Conservation (phyloP, 2,329 filamentous ascomycete species). For the Rhynchosporium agropyri region DNA sequence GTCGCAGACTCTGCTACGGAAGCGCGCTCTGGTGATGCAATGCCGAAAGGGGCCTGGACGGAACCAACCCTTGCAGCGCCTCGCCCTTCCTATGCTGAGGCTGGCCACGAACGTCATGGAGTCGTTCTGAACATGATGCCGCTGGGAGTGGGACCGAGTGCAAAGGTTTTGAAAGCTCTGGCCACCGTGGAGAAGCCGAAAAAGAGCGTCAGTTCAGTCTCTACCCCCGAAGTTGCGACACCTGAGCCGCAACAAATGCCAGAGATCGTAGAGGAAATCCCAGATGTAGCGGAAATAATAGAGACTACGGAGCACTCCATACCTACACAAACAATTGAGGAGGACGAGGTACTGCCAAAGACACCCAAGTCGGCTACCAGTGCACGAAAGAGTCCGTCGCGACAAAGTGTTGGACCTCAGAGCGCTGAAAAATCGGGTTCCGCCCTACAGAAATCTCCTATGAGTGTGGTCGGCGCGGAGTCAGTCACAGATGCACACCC, state of each 20-base stretch:
- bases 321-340: constrained; percentile 10
- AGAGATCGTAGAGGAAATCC: constrained; percentile 10
- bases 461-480: constrained; percentile 2
- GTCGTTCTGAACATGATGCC: constrained; percentile 85
- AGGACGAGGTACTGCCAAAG: constrained; percentile 15
- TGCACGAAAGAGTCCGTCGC: constrained; percentile 28
- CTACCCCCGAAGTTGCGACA: constrained; percentile 35
- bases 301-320: constrained; percentile 7
- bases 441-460: constrained; percentile 26
- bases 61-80: constrained; percentile 58
- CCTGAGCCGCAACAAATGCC: constrained; percentile 31
- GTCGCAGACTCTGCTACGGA: constrained; percentile 22
- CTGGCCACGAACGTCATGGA: constrained; percentile 70
- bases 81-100: constrained; percentile 74
- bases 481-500: constrained; percentile 18
- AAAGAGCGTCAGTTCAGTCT: constrained; percentile 33
- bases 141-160: constrained; percentile 70
- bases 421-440: constrained; percentile 25
- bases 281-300: constrained; percentile 5
- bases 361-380: constrained; percentile 27
- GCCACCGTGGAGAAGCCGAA: constrained; percentile 24
- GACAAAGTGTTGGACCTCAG: constrained; percentile 25
- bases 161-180: constrained; percentile 48
- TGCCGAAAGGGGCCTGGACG: constrained; percentile 48
- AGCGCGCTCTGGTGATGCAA: constrained; percentile 25